Base-by-base conservation (phyloP, 2,329 filamentous ascomycete species). In the Ceratocystis eucalypticola region DNA sequence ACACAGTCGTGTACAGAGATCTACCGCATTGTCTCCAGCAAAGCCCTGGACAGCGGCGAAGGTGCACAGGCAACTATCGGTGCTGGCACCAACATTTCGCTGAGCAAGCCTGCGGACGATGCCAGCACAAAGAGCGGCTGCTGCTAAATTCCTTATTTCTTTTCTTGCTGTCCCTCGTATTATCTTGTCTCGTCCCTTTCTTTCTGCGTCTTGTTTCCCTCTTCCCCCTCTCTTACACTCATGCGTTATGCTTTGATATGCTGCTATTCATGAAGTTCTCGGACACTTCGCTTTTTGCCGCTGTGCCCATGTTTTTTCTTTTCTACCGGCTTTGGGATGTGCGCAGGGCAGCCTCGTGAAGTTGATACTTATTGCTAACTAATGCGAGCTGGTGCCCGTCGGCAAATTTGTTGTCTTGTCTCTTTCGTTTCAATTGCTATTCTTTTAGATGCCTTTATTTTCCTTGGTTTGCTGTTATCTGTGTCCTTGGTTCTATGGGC, bases 21-120 rank as follows among this genome's bases (percentile, higher is more conserved):
- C 80, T 99, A 97, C 84, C 89, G 92, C 74, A 99, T 99, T 73
- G 94, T 99, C 70, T 97, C 93, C 67, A 94, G 89, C 84, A 97
- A 97, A 83, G 91, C 91, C 53, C 86, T 97, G 73, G 93, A 96
- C 76, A 89, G 88, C 74, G 91, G 89, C 74, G 92, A 96, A 72
- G 84, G 85, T 69, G 82, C 87, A 70, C 88, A 90, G 75, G 88
- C 88, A 74, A 88, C 88, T 71, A 88, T 94, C 73, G 86, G 86
- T 71, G 85, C 88, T 71, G 88, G 90, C 73, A 87, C 85, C 72
- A 91, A 89, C 76, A 89, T 97, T 74, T 88, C 91, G 70, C 88
- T 96, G 73, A 93, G 85, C 82, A 91, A 93, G 79, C 85, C 90
- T 64, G 85, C 88, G 71, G 89, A 94, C 72, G 84, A 90, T 73